Percentiles rank a stretch among this genome's conserved stretches.
Evolutionary conservation across 2,329 filamentous ascomycete genomes (phyloP).

Genomic region (Hysterium pulicare): DNA sequence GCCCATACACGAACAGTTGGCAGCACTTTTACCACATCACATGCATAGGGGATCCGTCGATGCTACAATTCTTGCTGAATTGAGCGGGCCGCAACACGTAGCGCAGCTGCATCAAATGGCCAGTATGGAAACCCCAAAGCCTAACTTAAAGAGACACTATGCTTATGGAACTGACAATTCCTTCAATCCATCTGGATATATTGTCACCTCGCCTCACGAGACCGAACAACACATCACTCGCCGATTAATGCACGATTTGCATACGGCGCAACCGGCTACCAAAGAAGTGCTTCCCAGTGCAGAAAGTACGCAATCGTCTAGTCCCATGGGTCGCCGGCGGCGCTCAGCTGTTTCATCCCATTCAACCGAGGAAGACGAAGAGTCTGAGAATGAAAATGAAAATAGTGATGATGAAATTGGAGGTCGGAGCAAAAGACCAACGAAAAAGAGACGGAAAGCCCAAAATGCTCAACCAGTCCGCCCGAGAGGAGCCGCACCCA

Average conservation of each 20-base stretch:
- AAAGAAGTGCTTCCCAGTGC: constrained; percentile 9
- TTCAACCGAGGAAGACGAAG: constrained; percentile 17
- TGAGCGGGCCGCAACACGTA: constrained; percentile 5
- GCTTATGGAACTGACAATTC: constrained; percentile 35
- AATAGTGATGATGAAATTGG: constrained; percentile 15
- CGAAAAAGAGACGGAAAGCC: constrained; percentile 26
- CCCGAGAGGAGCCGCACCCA: background rate
- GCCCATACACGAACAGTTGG: constrained; percentile 26
- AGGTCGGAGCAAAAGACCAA: constrained; percentile 12
- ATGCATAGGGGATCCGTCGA: constrained; percentile 25
- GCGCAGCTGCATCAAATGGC: background rate
- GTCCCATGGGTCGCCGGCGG: constrained; percentile 5
- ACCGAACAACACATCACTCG: constrained; percentile 21
- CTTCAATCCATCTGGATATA: constrained; percentile 30
- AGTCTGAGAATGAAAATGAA: constrained; percentile 21
- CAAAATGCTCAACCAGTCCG: constrained; percentile 2
- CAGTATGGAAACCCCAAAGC: background rate
- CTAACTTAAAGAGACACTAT: constrained; percentile 26
- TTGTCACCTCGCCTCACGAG: constrained; percentile 18
- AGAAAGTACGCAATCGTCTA: constrained; percentile 9
- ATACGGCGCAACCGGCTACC: constrained; percentile 16
- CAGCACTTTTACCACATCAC: constrained; percentile 28
- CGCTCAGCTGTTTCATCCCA: background rate
- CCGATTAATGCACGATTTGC: constrained; percentile 23
- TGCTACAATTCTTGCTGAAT: constrained; percentile 21